Conservation (phyloP, 2,329 filamentous ascomycete genomes). For the Cladophialophora chaetospira region DNA sequence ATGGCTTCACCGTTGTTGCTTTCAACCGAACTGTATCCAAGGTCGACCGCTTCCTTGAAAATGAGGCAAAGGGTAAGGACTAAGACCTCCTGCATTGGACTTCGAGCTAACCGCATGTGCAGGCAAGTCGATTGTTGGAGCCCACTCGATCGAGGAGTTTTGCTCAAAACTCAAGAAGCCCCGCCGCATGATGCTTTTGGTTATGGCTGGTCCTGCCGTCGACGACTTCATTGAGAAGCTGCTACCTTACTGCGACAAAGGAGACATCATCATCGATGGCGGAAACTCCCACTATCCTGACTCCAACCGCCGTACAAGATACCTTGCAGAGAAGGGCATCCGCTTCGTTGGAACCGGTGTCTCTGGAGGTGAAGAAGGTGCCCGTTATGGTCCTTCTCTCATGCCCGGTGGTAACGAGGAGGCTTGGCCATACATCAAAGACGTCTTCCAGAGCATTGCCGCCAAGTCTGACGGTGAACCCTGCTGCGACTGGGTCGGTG, state of each 20-base stretch:
- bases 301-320: conserved; percentile 94
- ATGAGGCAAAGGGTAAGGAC: conserved; percentile 76
- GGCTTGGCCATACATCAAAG: conserved; percentile 98
- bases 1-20: conserved; percentile 94
- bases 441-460: conserved; percentile 96
- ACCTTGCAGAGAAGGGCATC: conserved; percentile 83
- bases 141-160: conserved; percentile 92
- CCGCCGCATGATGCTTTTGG: conserved; percentile 95
- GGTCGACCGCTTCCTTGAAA: conserved; percentile 90
- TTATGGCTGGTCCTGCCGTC: conserved; percentile 96
- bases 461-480: conserved; percentile 97
- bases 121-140: conserved; percentile 93
- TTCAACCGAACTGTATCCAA: conserved; percentile 99
- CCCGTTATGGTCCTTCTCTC: conserved; percentile 92
- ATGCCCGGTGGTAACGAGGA: conserved; percentile 99
- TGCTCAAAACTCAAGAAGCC: conserved; percentile 95
- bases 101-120: conserved; percentile 40
- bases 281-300: conserved; percentile 99
- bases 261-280: conserved; percentile 99
- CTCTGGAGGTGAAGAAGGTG: conserved; percentile 98
- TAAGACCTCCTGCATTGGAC: neutral
- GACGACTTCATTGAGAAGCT: conserved; percentile 99
- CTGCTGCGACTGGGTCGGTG: conserved; percentile 99
- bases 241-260: conserved; percentile 76
- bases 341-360: conserved; percentile 96